A percentile compares a stretch with the other conserved stretches of the same genome.
These are phyloP conservation scores for Macroventuria anomochaeta DNA, from an alignment of 2,329 filamentous ascomycete genomes.

Conservation along the genomic window DNA sequence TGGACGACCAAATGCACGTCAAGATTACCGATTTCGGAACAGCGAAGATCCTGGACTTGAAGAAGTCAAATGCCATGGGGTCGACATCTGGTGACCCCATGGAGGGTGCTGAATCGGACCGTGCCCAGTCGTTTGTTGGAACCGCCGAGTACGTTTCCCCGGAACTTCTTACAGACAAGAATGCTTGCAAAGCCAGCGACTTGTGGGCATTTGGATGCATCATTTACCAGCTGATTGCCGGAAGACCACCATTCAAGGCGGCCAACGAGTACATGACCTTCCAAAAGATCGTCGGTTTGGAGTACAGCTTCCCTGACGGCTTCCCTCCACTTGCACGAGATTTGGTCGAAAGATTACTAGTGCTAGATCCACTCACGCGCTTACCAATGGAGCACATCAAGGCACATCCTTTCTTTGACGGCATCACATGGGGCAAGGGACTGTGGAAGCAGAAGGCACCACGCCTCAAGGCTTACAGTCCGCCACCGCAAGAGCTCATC, in stretches of 20 bases:
- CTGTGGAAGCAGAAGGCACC: constrained; percentile 93
- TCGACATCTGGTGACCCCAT: constrained; percentile 55
- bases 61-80: constrained; percentile 52
- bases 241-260: constrained; percentile 95
- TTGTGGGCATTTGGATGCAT: constrained; percentile 99
- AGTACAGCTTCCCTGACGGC: constrained; percentile 89
- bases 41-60: constrained; percentile 81
- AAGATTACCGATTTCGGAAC: constrained; percentile 99
- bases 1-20: constrained; percentile 95
- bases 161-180: constrained; percentile 95
- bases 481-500: constrained; percentile 74
- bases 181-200: constrained; percentile 96
- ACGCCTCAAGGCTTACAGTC: constrained; percentile 80
- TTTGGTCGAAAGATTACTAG: constrained; percentile 86
- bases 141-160: constrained; percentile 98
- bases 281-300: constrained; percentile 93
- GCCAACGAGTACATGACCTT: constrained; percentile 96
- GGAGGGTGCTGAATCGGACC: constrained; percentile 69
- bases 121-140: constrained; percentile 93
- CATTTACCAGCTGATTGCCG: constrained; percentile 92
- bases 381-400: constrained; percentile 96
- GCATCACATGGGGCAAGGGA: constrained; percentile 79
- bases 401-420: constrained; percentile 93
- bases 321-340: constrained; percentile 88
- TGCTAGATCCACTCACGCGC: constrained; percentile 83